Evolutionary conservation across 768 basidiomycete genomes (phyloP), one percentile per base, ranked within the genome.

Genomic region (Lentinula detonsa): DNA sequence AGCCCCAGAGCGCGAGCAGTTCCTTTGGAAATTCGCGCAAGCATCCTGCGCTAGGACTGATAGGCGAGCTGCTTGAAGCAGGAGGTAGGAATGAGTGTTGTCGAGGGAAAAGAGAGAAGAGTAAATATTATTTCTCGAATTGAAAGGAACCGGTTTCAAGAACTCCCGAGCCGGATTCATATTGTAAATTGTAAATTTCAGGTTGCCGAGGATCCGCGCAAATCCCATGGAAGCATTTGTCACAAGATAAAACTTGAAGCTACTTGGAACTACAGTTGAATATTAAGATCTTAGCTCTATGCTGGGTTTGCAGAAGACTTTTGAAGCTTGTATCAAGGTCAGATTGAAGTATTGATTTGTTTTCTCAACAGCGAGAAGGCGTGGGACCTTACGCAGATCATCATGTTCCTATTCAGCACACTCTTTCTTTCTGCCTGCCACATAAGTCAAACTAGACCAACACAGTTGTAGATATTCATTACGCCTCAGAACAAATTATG

Each of bases 1-100:
- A 60, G 49, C 9, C 59, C 59, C 1, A 60, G 16, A 31, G 59
- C 59, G 10, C 43, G 50, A 51, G 59, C 59, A 11, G 59, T 60
- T 28, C 59, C 37, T 52, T 28, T 60, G 2, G 59, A 60, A 2
- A 60, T 40, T 34, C 59, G 59, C 13, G 59, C 50, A 6, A 60
- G 40, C 59, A 60, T 60, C 6, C 28, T 42, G 3, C 3, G 18
- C 10, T 31, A 37, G 35, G 3, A 35, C 1, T 18, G 11, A 9
- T 3, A 39, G 15, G 9, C 16, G 21, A 15, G 35, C 16, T 34
- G 16, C 53, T n/a, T 10, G 53, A 54, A 33, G 50, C 7, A 13
- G 53, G 35, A 54, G 9, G 46, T 4, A 23, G 1, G 10, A 21
- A n/a, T 23, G 46, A 48, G 46, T 21, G 31, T 51, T 9, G 50